A percentile compares a stretch with the other conserved stretches of the same genome.
Evolutionary conservation across 1,284 basidiomycete species (phyloP).

Genomic region (Ceratobasidium sp.): DNA sequence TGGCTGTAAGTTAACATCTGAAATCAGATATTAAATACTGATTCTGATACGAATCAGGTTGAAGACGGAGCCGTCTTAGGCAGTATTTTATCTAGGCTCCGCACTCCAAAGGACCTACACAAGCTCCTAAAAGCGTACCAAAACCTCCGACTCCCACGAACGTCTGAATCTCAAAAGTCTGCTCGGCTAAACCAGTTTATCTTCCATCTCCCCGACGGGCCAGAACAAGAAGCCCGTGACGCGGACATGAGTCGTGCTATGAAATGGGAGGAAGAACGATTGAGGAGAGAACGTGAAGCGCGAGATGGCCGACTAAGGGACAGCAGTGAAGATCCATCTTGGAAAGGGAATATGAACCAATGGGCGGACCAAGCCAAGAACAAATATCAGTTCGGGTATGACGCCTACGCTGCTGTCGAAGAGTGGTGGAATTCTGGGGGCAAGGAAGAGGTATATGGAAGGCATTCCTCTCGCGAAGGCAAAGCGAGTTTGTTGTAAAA

Average conservation of each 20-base stretch:
- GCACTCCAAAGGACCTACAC: conserved; percentile 58
- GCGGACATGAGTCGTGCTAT: conserved; percentile 41
- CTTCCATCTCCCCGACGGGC: conserved; percentile 43
- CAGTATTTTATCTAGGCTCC: conserved; percentile 63
- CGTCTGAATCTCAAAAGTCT: conserved; percentile 38
- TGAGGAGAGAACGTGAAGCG: conserved; percentile 6
- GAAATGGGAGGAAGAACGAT: conserved; percentile 18
- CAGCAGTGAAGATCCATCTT: neutral
- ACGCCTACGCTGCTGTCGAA: conserved; percentile 41
- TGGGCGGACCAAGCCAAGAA: conserved; percentile 43
- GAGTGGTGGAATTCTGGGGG: conserved; percentile 40
- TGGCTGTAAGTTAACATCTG: conserved; percentile 48
- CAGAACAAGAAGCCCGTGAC: conserved; percentile 41
- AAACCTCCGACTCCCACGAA: conserved; percentile 41
- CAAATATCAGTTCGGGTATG: conserved; percentile 41
- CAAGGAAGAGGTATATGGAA: conserved; percentile 33
- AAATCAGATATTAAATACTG: neutral
- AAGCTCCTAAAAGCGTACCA: conserved; percentile 44
- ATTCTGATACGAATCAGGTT: neutral
- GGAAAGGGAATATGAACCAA: conserved; percentile 41
- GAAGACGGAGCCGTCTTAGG: conserved; percentile 67
- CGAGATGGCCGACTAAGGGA: neutral
- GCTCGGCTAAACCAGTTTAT: conserved; percentile 42
- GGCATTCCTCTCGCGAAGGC: too few relatives aligned
- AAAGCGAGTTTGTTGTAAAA: too few relatives aligned